Evolutionary conservation across 768 basidiomycete species (phyloP).

Genomic region (Termitomyces sp.): DNA sequence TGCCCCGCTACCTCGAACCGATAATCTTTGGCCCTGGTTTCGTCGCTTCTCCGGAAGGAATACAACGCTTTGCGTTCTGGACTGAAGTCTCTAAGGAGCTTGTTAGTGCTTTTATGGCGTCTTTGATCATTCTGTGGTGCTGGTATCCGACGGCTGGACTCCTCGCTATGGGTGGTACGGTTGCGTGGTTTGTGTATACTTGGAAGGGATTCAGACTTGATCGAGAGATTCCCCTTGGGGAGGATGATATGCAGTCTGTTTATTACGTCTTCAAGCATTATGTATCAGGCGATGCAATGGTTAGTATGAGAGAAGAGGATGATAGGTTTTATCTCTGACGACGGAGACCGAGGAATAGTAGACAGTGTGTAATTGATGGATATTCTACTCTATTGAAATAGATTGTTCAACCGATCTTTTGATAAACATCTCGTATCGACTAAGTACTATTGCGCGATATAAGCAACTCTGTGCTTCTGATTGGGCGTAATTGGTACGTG

Average conservation of each 20-base stretch:
- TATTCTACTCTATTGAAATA: too few relatives aligned
- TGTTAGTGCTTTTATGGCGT: constrained; percentile 28
- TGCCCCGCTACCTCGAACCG: constrained; percentile 29
- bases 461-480: too few relatives aligned
- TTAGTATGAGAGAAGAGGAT: constrained; percentile 11
- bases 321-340: constrained; percentile 8
- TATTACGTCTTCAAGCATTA: constrained; percentile 20
- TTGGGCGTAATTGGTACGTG: too few relatives aligned
- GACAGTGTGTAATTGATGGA: too few relatives aligned
- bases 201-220: constrained; percentile 35
- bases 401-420: too few relatives aligned
- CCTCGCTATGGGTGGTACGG: constrained; percentile 18
- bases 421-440: too few relatives aligned
- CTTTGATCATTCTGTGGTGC: constrained; percentile 24
- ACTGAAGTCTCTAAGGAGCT: constrained; percentile 33
- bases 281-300: neutral
- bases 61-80: constrained; percentile 38
- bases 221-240: constrained; percentile 29
- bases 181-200: constrained; percentile 23
- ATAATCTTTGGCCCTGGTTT: constrained; percentile 32
- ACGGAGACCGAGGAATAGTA: too few relatives aligned
- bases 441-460: too few relatives aligned
- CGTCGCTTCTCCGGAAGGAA: constrained; percentile 20
- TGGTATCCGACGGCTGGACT: constrained; percentile 20
- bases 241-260: constrained; percentile 34